Evolutionary conservation across 139 green algal genomes (phyloP).

Genomic region (Ettlia oleoabundans): DNA sequence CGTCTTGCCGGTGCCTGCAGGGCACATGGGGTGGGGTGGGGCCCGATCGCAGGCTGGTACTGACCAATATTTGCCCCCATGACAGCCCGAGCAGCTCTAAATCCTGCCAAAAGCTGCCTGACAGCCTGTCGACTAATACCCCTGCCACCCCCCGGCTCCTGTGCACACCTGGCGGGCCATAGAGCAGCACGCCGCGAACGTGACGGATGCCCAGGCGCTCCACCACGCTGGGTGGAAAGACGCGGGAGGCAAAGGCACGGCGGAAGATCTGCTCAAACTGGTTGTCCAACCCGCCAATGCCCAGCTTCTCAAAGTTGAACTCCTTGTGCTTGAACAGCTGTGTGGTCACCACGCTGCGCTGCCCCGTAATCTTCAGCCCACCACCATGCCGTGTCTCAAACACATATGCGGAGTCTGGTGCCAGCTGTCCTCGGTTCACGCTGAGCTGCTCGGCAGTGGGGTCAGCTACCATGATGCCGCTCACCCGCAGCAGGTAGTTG

Average conservation of each 20-base stretch:
- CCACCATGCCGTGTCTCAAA: constrained; percentile 58
- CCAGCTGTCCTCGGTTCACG: constrained; percentile 59
- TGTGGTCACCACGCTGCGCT: constrained; percentile 64
- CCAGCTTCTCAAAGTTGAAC: constrained; percentile 96
- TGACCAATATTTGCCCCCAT: no score
- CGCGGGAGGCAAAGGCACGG: constrained; percentile 91
- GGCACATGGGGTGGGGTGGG: neutral
- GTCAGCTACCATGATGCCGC: constrained; percentile 48
- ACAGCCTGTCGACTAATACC: no score
- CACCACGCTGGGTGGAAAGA: constrained; percentile 90
- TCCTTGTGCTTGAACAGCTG: constrained; percentile 97
- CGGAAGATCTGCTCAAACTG: constrained; percentile 99
- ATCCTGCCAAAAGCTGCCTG: no score
- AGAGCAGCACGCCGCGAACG: constrained; percentile 92
- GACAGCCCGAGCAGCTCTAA: no score
- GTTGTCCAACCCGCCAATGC: constrained; percentile 95
- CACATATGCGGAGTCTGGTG: constrained; percentile 66
- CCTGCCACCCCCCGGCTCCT: no score
- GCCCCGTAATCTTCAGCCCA: constrained; percentile 81
- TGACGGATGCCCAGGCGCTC: constrained; percentile 95
- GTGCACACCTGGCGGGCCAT: constrained; percentile 72
- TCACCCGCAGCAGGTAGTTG: constrained; percentile 83
- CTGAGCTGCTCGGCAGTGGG: constrained; percentile 30
- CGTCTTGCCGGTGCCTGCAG: constrained; percentile 95
- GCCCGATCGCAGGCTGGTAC: no score